Evolutionary conservation across 1,139 yeast genomes (phyloP).

Genomic region (Candida frijolesensis): DNA sequence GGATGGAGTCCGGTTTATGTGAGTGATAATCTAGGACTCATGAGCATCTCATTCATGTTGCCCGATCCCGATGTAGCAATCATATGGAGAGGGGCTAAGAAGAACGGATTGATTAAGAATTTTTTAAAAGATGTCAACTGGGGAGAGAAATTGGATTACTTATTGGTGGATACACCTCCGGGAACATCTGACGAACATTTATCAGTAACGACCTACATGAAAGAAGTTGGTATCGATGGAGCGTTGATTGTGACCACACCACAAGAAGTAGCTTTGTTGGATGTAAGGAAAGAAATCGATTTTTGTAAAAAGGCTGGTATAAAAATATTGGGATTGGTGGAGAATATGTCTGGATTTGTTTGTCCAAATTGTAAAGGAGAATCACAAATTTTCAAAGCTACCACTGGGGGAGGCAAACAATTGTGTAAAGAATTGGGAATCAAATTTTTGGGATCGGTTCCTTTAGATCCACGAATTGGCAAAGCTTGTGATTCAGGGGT

Average conservation of each 20-base stretch:
- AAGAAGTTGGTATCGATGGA: conserved; percentile 92
- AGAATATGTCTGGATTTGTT: conserved; percentile 98
- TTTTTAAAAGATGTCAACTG: conserved; percentile 94
- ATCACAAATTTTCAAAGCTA: conserved; percentile 87
- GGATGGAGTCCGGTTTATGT: conserved; percentile 99
- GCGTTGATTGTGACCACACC: conserved; percentile 96
- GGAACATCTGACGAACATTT: conserved; percentile 98
- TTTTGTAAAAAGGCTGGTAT: conserved; percentile 92
- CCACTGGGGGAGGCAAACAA: conserved; percentile 94
- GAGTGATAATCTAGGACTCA: conserved; percentile 90
- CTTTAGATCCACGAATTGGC: conserved; percentile 94
- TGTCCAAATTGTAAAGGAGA: conserved; percentile 94
- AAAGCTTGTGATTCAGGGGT: conserved; percentile 87
- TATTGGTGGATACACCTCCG: conserved; percentile 96
- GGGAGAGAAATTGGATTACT: conserved; percentile 83
- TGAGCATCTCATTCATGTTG: conserved; percentile 94
- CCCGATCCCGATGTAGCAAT: conserved; percentile 94
- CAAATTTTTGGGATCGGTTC: conserved; percentile 87
- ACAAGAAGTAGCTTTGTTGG: conserved; percentile 93
- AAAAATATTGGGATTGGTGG: conserved; percentile 84
- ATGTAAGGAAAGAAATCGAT: conserved; percentile 94
- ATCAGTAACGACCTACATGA: conserved; percentile 83
- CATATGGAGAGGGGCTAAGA: conserved; percentile 96
- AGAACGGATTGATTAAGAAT: conserved; percentile 90
- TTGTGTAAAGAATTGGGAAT: conserved; percentile 78